Evolutionary conservation across 2,329 filamentous ascomycete species (phyloP).

Genomic region (Xylaria polymorpha): DNA sequence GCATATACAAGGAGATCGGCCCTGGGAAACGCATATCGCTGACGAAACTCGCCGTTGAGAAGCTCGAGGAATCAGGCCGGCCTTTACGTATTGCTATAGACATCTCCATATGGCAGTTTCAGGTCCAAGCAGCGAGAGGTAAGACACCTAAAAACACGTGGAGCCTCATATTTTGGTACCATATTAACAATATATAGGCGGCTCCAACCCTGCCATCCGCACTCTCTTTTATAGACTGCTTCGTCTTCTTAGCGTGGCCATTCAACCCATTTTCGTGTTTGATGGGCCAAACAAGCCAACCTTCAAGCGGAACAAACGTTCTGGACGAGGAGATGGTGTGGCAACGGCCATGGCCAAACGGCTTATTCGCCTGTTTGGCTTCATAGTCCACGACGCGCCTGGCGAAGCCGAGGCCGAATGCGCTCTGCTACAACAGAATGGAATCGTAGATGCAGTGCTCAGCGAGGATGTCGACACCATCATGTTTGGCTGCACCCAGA

Average conservation of each 20-base stretch:
- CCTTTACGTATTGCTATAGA: constrained; percentile 92
- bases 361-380: constrained; percentile 85
- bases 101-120: constrained; percentile 97
- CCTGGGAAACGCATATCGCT: constrained; percentile 82
- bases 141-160: constrained; percentile 11
- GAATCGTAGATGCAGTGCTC: constrained; percentile 90
- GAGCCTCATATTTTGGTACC: neutral
- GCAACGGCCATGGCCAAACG: constrained; percentile 83
- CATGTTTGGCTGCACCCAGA: constrained; percentile 91
- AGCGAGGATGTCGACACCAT: constrained; percentile 97
- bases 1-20: constrained; percentile 91
- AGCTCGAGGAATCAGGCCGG: constrained; percentile 74
- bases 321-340: constrained; percentile 72
- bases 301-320: constrained; percentile 88
- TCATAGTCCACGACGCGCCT: constrained; percentile 84
- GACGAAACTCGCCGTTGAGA: constrained; percentile 82
- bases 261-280: constrained; percentile 90
- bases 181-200: constrained; percentile 58
- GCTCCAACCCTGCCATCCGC: constrained; percentile 87
- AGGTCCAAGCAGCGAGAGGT: constrained; percentile 82
- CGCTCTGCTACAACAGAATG: constrained; percentile 82
- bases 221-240: constrained; percentile 93
- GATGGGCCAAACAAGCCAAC: constrained; percentile 86
- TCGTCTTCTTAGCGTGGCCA: constrained; percentile 78
- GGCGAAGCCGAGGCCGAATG: constrained; percentile 98